phyloP scores from a whole-genome alignment of 805 yeast genomes.

The Schwanniomyces occidentalis region DNA sequence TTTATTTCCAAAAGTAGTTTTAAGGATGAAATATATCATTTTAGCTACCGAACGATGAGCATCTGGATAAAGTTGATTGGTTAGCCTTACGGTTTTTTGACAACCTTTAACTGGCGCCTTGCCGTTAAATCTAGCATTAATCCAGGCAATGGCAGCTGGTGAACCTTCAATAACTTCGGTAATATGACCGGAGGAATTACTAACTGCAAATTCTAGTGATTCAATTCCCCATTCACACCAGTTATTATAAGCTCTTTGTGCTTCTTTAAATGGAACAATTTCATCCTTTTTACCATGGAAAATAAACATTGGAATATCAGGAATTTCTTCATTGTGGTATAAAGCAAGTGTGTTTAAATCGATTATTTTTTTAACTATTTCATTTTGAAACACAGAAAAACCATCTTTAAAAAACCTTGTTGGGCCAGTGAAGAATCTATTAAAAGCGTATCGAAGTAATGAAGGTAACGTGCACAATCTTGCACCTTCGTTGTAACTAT shows the following conservation, averaged over 20 bases:
- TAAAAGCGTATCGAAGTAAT: neutral
- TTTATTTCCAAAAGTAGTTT: slow-evolving; percentile 15
- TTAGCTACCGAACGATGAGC: slow-evolving; percentile 48
- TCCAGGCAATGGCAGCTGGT: slow-evolving; percentile 20
- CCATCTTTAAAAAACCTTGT: slow-evolving; percentile 1
- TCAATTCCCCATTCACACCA: slow-evolving; percentile 25
- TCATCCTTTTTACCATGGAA: slow-evolving; percentile 23
- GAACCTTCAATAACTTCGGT: slow-evolving; percentile 14
- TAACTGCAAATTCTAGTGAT: slow-evolving; percentile 22
- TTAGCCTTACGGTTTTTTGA: slow-evolving; percentile 43
- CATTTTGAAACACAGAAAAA: slow-evolving; percentile 11
- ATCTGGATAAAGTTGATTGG: slow-evolving; percentile 46
- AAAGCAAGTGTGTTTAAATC: slow-evolving; percentile 13
- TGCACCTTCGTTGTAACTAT: neutral
- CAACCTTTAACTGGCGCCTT: slow-evolving; percentile 16
- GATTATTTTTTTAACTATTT: slow-evolving; percentile 8
- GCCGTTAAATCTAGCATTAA: slow-evolving; percentile 18
- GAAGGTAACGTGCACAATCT: neutral
- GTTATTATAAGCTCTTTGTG: slow-evolving; percentile 15
- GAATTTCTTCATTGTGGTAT: slow-evolving; percentile 12
- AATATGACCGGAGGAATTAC: slow-evolving; percentile 19
- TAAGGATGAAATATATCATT: slow-evolving; percentile 12
- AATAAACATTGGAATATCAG: slow-evolving; percentile 24
- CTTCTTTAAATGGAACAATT: slow-evolving; percentile 17
- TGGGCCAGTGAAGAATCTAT: slow-evolving; percentile 1